Conservation (phyloP, 139 green algal species). For the Chlamydomonas sp. region DNA sequence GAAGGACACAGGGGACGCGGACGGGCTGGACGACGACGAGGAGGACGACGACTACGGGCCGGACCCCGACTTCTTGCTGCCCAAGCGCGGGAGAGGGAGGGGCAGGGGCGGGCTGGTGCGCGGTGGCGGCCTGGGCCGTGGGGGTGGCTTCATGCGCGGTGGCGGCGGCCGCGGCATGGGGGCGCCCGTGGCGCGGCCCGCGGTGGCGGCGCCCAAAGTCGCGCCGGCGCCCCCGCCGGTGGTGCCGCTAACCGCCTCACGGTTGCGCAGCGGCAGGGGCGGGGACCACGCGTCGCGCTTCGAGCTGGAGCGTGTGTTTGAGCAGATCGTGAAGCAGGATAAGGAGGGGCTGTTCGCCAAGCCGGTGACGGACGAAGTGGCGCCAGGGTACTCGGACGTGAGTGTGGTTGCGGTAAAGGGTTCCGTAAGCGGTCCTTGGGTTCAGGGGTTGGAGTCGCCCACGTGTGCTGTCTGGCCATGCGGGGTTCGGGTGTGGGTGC, state of each 20-base stretch:
- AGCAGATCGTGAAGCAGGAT: conserved; percentile 41
- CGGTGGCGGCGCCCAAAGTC: background rate
- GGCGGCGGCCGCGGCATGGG: background rate
- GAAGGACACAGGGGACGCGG: background rate
- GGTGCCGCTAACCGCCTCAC: background rate
- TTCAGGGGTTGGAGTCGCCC: no score
- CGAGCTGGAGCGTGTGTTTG: conserved; percentile 25
- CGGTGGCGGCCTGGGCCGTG: background rate
- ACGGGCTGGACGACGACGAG: background rate
- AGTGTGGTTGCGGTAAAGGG: background rate
- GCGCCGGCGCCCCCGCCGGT: no score
- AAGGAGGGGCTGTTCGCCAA: conserved; percentile 38
- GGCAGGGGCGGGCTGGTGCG: background rate
- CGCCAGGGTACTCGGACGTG: conserved; percentile 33
- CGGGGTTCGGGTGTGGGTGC: background rate
- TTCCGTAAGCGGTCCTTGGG: background rate
- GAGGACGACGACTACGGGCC: conserved; percentile 23
- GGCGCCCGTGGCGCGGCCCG: background rate
- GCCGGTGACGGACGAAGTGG: conserved; percentile 29
- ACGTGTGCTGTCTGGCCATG: no score
- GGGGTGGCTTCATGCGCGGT: background rate
- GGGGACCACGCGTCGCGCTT: background rate
- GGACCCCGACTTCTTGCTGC: conserved; percentile 21
- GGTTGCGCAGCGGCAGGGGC: background rate
- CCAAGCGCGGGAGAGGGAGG: background rate